Percentiles rank a stretch among this genome's conserved stretches.
These are phyloP conservation scores for Paramecium primaurelia DNA, from an alignment of 73 alveolate genomes.

Conservation along the genomic window DNA sequence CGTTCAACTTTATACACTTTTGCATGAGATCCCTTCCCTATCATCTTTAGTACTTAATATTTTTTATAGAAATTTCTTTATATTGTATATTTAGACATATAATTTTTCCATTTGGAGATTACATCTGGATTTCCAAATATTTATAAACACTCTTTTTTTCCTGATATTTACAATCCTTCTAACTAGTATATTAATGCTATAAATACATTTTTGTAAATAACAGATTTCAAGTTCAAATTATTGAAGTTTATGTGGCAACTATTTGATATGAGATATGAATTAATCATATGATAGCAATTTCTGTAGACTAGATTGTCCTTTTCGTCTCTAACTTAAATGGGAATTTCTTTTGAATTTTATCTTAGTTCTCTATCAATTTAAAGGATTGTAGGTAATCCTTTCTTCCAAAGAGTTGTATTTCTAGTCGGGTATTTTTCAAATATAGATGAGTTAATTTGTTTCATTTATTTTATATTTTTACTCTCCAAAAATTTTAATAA, in stretches of 20 bases:
- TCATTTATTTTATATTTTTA: neutral
- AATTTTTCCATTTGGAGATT: neutral
- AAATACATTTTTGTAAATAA: neutral
- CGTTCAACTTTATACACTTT: neutral
- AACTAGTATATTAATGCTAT: neutral
- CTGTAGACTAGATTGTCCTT: neutral
- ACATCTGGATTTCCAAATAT: neutral
- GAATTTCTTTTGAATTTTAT: neutral
- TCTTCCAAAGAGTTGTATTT: neutral
- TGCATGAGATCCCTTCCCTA: conserved; percentile 1
- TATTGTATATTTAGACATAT: neutral
- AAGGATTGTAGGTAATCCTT: neutral
- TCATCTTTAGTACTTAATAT: neutral
- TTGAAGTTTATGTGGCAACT: neutral
- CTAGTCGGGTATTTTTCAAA: neutral
- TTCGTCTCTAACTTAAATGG: neutral
- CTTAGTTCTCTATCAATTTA: neutral
- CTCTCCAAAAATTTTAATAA: neutral
- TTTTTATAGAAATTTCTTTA: neutral
- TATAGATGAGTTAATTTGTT: neutral
- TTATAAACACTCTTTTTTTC: neutral
- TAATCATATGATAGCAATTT: neutral
- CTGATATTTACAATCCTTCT: neutral
- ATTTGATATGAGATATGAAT: neutral
- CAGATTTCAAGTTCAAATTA: neutral